These are phyloP conservation scores for Schizothecium vesticola DNA, from an alignment of 495 filamentous ascomycete genomes.

Conservation along the genomic window DNA sequence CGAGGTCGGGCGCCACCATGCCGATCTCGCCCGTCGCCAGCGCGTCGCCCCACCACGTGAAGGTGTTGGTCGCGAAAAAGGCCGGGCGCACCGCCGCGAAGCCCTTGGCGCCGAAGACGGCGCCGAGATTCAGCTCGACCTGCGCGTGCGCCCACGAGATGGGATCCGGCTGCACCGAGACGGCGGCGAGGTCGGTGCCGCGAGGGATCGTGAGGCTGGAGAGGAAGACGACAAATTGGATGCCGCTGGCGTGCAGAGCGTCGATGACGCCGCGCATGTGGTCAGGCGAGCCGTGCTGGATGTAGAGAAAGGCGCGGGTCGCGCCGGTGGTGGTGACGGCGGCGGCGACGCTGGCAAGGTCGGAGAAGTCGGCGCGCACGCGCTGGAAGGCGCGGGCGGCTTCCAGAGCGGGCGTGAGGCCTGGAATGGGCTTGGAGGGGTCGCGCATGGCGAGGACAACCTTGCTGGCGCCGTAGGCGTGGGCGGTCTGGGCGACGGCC, in stretches of 20 bases:
- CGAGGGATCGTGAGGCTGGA: neutral
- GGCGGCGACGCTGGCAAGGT: neutral
- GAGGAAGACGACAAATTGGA: constrained; percentile 12
- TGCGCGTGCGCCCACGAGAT: constrained; percentile 7
- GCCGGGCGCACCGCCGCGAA: constrained; percentile 3
- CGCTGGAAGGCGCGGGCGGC: constrained; percentile 3
- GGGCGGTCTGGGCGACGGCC: neutral
- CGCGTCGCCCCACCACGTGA: neutral
- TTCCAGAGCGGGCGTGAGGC: constrained; percentile 9
- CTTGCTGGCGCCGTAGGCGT: neutral
- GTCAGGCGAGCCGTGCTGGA: neutral
- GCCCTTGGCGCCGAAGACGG: neutral
- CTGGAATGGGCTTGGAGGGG: constrained; percentile 9
- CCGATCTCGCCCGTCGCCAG: neutral
- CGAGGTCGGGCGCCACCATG: neutral
- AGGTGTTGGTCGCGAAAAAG: constrained; percentile 7
- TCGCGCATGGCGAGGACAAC: constrained; percentile 11
- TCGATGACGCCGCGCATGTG: constrained; percentile 6
- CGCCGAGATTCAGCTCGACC: constrained; percentile 3
- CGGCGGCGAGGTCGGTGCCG: too few species aligned
- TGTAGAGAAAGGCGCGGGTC: constrained; percentile 13
- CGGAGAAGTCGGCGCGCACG: constrained; percentile 10
- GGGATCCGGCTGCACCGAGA: neutral
- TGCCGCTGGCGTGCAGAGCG: constrained; percentile 5
- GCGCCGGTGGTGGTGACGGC: constrained; percentile 4